phyloP scores from a whole-genome alignment of 441 rosid species.

The Biscutella auriculata region DNA sequence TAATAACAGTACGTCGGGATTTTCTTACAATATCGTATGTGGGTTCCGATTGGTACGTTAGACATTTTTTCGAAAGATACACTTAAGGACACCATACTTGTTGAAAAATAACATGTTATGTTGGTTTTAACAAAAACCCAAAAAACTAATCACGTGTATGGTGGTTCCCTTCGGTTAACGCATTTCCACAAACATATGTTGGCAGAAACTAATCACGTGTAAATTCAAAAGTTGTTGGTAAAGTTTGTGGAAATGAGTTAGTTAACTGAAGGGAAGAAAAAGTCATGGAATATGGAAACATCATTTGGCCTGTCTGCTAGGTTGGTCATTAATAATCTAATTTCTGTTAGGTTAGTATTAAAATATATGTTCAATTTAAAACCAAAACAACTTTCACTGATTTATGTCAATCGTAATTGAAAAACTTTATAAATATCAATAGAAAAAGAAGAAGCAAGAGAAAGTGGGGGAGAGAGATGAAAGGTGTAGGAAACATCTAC shows the following conservation, averaged over 20 bases:
- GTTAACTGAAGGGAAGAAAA: neutral
- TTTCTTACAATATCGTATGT: no score
- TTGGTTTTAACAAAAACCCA: no score
- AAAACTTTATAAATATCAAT: no score
- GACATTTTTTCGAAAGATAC: no score
- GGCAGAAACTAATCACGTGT: neutral
- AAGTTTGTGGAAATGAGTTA: neutral
- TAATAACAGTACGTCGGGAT: no score
- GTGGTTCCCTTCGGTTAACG: no score
- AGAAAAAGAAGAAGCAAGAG: neutral
- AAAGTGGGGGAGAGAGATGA: constrained; percentile 8
- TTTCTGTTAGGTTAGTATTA: neutral
- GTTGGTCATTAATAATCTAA: neutral
- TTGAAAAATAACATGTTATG: no score
- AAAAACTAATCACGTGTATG: no score
- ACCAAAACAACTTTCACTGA: neutral
- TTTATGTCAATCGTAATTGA: no score
- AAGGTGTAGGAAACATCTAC: neutral
- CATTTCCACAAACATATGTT: no score
- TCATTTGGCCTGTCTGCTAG: neutral
- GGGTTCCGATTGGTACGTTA: no score
- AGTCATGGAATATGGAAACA: neutral
- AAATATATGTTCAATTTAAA: neutral
- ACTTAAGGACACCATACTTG: no score
- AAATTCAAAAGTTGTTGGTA: neutral